Conservation (phyloP, 352 stramenopile species). For the Phytophthora parvispora region DNA sequence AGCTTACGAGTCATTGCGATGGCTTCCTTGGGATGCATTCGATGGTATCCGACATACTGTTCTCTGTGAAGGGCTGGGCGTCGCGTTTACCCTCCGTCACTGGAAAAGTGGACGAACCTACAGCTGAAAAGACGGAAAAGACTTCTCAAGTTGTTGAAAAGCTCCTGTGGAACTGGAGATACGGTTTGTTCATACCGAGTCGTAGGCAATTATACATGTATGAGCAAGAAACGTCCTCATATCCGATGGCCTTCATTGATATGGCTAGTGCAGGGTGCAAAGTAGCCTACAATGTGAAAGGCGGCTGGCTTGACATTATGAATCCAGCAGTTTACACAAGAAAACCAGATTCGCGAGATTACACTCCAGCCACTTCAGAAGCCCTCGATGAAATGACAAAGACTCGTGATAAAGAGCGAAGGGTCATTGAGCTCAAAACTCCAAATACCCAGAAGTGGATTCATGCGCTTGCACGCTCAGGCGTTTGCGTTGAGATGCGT, state of each 20-base stretch:
- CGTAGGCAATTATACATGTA: constrained; percentile 75
- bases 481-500: constrained; percentile 61
- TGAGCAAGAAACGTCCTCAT: constrained; percentile 47
- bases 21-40: constrained; percentile 66
- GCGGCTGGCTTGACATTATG: constrained; percentile 70
- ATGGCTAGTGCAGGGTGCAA: constrained; percentile 58
- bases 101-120: constrained; percentile 46
- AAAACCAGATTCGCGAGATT: constrained; percentile 37
- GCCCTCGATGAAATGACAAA: constrained; percentile 50
- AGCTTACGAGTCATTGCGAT: constrained; percentile 63
- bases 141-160: constrained; percentile 27
- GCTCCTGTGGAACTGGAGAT: constrained; percentile 78
- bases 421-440: constrained; percentile 69
- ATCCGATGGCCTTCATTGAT: constrained; percentile 59
- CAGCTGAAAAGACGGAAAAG: constrained; percentile 4
- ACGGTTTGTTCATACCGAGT: constrained; percentile 66
- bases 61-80: constrained; percentile 43
- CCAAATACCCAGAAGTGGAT: constrained; percentile 64
- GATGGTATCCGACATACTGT: constrained; percentile 54
- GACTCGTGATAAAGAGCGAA: constrained; percentile 35
- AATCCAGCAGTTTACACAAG: constrained; percentile 53
- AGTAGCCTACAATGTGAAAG: constrained; percentile 52
- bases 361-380: constrained; percentile 39
- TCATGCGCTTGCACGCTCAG: constrained; percentile 53
- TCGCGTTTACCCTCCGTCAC: constrained; percentile 47